Base-by-base conservation (phyloP, 2,329 filamentous ascomycete species). In the Aspergillus bombycis region DNA sequence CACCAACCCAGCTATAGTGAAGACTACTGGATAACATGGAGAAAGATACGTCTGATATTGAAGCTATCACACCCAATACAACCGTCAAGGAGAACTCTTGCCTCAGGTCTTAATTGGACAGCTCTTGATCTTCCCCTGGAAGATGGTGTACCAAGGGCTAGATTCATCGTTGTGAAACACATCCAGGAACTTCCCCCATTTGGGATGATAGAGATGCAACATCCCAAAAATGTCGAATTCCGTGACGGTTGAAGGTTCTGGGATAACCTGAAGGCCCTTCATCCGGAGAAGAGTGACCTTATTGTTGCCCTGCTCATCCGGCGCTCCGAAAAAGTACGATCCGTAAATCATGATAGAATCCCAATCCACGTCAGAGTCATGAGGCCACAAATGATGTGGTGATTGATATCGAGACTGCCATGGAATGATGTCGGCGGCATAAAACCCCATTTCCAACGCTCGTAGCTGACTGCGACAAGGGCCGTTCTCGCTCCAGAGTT, bases 261-360 rank as follows among this genome's bases (percentile, higher is more conserved):
- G 26, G 16, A 52, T 52, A 5, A n/a, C 6, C n/a, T n/a, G 26
- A 30, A 16, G 26, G 4, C 19, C 48, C 28, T 32, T n/a, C 19
- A 8, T 32, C 11, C 28, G 48, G 4, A 52, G 8, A 2, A 30
- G 26, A 2, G 48, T 52, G 2, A 11, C 3, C 8, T 32, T n/a
- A 2, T 19, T 3, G 8, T 21, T 4, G 28, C 10, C 28, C 34
- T 21, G 28, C 19, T 32, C 28, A 32, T 52, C 28, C 2, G 1
- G 0, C 2, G 1, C 4, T 9, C 48, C 48, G 6, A 32, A 52
- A 19, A 9, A 2, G 16, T 14, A 23, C 2, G 43, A 48, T 16
- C 11, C 11, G 52, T 62, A 64, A 3, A 64, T 50, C 64, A 65
- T 66, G n/a, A 62, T 52, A 16, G 60, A 66, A 2, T 56, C n/a